Conservation (phyloP, 768 basidiomycete genomes). For the Nidula microcarpa region DNA sequence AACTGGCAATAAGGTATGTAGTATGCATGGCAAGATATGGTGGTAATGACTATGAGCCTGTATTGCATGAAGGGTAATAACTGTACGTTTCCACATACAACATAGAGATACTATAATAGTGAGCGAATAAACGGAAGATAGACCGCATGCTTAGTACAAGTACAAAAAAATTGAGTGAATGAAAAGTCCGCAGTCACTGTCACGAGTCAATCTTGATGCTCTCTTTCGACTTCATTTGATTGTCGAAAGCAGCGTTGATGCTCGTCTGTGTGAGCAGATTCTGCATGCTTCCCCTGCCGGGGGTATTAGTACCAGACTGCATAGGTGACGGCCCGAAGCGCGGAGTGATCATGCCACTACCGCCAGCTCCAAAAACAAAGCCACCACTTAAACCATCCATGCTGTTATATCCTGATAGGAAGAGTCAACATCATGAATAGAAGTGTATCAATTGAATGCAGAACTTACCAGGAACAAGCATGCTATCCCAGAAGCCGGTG, state of each 20-base stretch:
- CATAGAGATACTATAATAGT: neutral
- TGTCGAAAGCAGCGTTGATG: slow-evolving; percentile 44
- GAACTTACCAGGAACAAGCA: slow-evolving; percentile 77
- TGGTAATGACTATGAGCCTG: too few relatives aligned
- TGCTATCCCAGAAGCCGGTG: slow-evolving; percentile 83
- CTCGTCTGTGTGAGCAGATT: slow-evolving; percentile 37
- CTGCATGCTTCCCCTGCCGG: slow-evolving; percentile 10
- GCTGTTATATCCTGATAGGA: slow-evolving; percentile 64
- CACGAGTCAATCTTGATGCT: slow-evolving; percentile 29
- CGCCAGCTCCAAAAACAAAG: slow-evolving; percentile 81
- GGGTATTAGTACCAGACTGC: slow-evolving; percentile 54
- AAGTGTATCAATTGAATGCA: neutral
- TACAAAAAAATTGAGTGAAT: neutral
- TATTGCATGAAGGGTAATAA: too few relatives aligned
- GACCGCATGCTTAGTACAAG: too few relatives aligned
- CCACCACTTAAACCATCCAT: slow-evolving; percentile 84
- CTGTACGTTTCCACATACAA: neutral
- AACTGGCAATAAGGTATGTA: too few relatives aligned
- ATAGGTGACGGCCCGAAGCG: slow-evolving; percentile 56
- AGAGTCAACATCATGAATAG: neutral
- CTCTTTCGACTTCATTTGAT: slow-evolving; percentile 21
- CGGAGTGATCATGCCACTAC: slow-evolving; percentile 81
- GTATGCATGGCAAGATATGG: too few relatives aligned
- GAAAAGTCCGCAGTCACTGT: neutral
- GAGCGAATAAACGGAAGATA: neutral